Evolutionary conservation across 2,329 filamentous ascomycete species (phyloP).

Genomic region (Aureobasidium vineae): DNA sequence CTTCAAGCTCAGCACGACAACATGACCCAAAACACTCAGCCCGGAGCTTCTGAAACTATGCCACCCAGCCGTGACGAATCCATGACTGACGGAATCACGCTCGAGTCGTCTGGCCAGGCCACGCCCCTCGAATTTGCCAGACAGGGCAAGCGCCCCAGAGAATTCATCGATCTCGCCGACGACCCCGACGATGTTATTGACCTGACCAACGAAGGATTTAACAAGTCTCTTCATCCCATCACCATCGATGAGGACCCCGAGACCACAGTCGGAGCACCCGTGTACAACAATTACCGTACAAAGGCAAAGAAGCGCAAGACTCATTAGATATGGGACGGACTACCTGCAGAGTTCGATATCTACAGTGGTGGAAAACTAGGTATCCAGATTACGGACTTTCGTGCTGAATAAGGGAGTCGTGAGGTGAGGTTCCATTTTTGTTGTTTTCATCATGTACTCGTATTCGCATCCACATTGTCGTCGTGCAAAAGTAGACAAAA

Average conservation of each 20-base stretch:
- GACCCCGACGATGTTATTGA: neutral
- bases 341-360: neutral
- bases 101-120: conserved; percentile 13
- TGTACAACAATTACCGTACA: neutral
- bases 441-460: neutral
- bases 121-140: conserved; percentile 1
- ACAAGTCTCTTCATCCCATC: neutral
- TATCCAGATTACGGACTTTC: neutral
- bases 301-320: conserved; percentile 20
- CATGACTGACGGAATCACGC: conserved; percentile 19
- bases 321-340: conserved; percentile 11
- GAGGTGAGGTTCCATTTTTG: neutral
- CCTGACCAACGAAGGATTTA: neutral
- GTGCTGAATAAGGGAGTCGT: neutral
- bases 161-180: neutral
- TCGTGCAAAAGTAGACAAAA: neutral
- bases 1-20: neutral
- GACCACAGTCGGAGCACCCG: neutral
- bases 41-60: neutral
- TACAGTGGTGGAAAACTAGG: neutral
- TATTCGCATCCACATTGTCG: neutral
- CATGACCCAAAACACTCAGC: neutral
- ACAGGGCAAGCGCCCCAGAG: neutral
- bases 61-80: conserved; percentile 8
- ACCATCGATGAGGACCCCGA: neutral